Percentiles rank a stretch among this genome's conserved stretches.
These are phyloP conservation scores for Kondoa subrosea DNA, from an alignment of 768 basidiomycete species.

Conservation along the genomic window DNA sequence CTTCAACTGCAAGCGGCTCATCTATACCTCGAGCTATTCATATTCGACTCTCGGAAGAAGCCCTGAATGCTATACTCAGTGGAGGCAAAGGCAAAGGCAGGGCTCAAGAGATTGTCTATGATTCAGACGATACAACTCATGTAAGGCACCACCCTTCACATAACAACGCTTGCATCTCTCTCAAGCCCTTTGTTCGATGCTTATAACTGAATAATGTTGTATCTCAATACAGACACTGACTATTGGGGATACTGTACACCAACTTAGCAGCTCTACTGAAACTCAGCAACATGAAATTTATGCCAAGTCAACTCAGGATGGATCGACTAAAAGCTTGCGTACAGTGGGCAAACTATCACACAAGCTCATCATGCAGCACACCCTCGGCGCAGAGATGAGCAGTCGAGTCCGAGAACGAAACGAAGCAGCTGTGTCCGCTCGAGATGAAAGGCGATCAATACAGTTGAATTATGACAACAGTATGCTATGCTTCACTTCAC, in stretches of 20 bases:
- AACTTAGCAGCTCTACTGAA: neutral
- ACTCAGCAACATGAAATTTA: neutral
- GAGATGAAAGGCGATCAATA: neutral
- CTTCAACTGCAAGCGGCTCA: neutral
- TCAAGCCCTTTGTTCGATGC: too few relatives aligned
- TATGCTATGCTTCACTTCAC: too few relatives aligned
- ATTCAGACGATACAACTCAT: too few relatives aligned
- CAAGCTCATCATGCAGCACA: neutral
- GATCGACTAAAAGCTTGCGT: neutral
- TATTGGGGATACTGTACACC: neutral
- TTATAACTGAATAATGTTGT: too few relatives aligned
- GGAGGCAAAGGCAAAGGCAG: neutral
- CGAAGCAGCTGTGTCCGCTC: neutral
- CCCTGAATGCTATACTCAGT: slow-evolving; percentile 17
- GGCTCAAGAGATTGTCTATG: neutral
- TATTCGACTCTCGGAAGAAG: slow-evolving; percentile 42
- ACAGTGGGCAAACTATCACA: neutral
- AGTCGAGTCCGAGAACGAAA: neutral
- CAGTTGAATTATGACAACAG: neutral
- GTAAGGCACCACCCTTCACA: too few relatives aligned
- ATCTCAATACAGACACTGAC: neutral
- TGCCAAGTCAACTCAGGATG: neutral
- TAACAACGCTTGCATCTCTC: too few relatives aligned
- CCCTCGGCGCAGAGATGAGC: neutral
- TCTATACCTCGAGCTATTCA: slow-evolving; percentile 44